These are phyloP conservation scores for Adansonia grandidieri DNA, from an alignment of 441 rosid genomes.

Conservation along the genomic window DNA sequence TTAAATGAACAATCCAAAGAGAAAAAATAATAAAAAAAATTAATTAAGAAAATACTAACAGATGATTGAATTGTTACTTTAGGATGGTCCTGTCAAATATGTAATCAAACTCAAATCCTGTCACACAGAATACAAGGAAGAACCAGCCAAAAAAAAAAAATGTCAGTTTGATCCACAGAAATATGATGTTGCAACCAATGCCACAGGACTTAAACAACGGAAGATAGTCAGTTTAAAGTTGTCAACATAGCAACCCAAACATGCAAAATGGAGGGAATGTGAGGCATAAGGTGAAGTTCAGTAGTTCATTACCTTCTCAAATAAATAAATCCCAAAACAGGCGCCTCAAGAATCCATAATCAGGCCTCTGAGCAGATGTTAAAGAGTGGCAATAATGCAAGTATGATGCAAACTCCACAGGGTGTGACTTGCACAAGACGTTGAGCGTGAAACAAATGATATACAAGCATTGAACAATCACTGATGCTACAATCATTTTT, in stretches of 20 bases:
- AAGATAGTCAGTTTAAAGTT: neutral
- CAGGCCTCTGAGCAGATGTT: slow-evolving; percentile 86
- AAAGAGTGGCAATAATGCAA: slow-evolving; percentile 87
- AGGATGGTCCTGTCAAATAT: slow-evolving; percentile 91
- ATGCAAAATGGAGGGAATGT: neutral
- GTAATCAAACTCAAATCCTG: slow-evolving; percentile 78
- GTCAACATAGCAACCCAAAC: slow-evolving; percentile 10
- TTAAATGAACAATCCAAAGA: neutral
- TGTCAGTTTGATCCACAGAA: slow-evolving; percentile 8
- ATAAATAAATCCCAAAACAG: slow-evolving; percentile 74
- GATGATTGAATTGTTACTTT: slow-evolving; percentile 67
- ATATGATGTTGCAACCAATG: neutral
- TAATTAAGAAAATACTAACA: slow-evolving; percentile 33
- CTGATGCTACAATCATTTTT: neutral
- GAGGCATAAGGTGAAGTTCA: neutral
- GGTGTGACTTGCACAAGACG: slow-evolving; percentile 89
- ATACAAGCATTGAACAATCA: slow-evolving; percentile 6
- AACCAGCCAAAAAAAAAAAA: slow-evolving; percentile 12
- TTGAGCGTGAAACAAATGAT: slow-evolving; percentile 28
- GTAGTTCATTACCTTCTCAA: slow-evolving; percentile 63
- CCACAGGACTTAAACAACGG: slow-evolving; percentile 18
- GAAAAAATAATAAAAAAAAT: neutral
- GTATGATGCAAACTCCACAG: slow-evolving; percentile 94
- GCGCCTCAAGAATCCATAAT: slow-evolving; percentile 90
- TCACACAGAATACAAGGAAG: slow-evolving; percentile 12